phyloP scores from a whole-genome alignment of 768 basidiomycete genomes.

The Tephrocybe sp. region DNA sequence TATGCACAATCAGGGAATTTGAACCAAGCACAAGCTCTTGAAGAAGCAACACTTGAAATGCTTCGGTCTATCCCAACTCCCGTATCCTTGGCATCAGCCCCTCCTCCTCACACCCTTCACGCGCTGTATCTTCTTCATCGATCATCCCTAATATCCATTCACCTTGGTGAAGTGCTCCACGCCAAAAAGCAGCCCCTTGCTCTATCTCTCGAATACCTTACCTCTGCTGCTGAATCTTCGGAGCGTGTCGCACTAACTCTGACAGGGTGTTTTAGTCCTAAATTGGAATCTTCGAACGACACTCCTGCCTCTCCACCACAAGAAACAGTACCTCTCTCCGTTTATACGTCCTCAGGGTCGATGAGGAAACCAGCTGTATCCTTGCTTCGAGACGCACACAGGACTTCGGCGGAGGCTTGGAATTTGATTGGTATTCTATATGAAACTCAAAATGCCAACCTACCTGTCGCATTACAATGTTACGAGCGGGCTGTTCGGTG shows the following conservation, averaged over 20 bases:
- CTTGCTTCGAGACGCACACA: conserved; percentile 65
- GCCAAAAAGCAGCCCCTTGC: conserved; percentile 40
- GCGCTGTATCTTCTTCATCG: conserved; percentile 67
- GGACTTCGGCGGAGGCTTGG: conserved; percentile 75
- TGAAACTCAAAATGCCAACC: conserved; percentile 40
- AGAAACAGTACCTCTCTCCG: conserved; percentile 35
- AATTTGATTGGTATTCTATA: conserved; percentile 65
- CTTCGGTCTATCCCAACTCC: conserved; percentile 54
- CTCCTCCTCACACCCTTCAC: conserved; percentile 63
- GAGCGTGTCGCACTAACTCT: conserved; percentile 60
- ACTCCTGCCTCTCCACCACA: conserved; percentile 22
- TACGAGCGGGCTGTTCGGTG: conserved; percentile 70
- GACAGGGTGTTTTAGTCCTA: conserved; percentile 36
- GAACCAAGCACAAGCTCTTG: conserved; percentile 49
- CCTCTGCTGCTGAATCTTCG: conserved; percentile 63
- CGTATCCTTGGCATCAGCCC: conserved; percentile 36
- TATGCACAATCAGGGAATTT: conserved; percentile 61
- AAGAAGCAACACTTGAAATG: conserved; percentile 54
- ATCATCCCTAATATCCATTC: conserved; percentile 68
- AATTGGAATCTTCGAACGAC: conserved; percentile 10
- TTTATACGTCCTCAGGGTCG: conserved; percentile 44
- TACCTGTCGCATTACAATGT: conserved; percentile 49
- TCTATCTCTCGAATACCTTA: conserved; percentile 54
- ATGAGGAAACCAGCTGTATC: conserved; percentile 54
- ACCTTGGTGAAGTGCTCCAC: conserved; percentile 70